A percentile compares a stretch with the other conserved stretches of the same genome.
Conservation (phyloP, 73 alveolate genomes). For the Tetrahymena thermophila region DNA sequence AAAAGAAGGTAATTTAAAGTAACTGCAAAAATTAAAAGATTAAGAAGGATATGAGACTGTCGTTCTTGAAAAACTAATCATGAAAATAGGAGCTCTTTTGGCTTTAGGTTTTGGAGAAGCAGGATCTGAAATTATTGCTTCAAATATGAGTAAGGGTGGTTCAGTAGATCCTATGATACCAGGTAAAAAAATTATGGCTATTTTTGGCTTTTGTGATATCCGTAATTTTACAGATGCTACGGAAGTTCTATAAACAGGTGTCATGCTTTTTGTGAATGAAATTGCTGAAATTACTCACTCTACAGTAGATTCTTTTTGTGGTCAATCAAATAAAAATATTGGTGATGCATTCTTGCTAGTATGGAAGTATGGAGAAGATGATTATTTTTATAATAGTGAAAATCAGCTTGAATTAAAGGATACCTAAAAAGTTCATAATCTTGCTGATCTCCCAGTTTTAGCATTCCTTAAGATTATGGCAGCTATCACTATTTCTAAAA, state of each 20-base stretch:
- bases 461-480: slow-evolving; percentile 70
- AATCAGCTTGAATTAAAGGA: slow-evolving; percentile 43
- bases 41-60: slow-evolving; percentile 45
- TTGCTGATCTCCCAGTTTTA: slow-evolving; percentile 70
- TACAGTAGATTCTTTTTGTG: slow-evolving; percentile 83
- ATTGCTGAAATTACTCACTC: slow-evolving; percentile 96
- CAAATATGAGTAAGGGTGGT: slow-evolving; percentile 51
- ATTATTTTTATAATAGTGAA: slow-evolving; percentile 28
- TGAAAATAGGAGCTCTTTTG: slow-evolving; percentile 65
- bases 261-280: slow-evolving; percentile 88
- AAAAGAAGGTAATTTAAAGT: slow-evolving; percentile 12
- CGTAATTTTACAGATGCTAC: slow-evolving; percentile 82
- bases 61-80: slow-evolving; percentile 48
- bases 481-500: slow-evolving; percentile 49
- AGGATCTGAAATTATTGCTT: slow-evolving; percentile 72
- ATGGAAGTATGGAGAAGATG: slow-evolving; percentile 69
- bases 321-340: slow-evolving; percentile 97
- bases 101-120: slow-evolving; percentile 88
- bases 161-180: slow-evolving; percentile 76
- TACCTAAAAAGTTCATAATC: slow-evolving; percentile 45
- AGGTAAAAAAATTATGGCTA: slow-evolving; percentile 76
- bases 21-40: slow-evolving; percentile 16
- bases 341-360: slow-evolving; percentile 98
- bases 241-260: slow-evolving; percentile 79
- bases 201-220: slow-evolving; percentile 83